A percentile compares a stretch with the other conserved stretches of the same genome.
These are phyloP conservation scores for Nasturtium officinale DNA, from an alignment of 345 rosid genomes.

Conservation along the genomic window DNA sequence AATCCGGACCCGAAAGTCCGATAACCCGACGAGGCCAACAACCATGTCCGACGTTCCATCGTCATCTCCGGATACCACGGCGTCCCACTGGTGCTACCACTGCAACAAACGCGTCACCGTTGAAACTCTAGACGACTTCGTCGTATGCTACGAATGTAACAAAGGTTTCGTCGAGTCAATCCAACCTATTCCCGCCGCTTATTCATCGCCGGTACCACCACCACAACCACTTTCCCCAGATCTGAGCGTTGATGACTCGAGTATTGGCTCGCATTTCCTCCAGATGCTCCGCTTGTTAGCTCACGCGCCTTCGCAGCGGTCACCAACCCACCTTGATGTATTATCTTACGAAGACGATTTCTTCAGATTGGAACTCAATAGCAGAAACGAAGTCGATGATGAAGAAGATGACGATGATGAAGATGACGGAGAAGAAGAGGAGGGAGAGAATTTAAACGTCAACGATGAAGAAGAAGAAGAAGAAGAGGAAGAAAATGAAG, in stretches of 20 bases:
- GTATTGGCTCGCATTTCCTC: constrained; percentile 64
- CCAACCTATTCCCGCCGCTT: constrained; percentile 42
- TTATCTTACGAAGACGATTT: constrained; percentile 60
- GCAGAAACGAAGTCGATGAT: constrained; percentile 59
- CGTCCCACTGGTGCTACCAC: constrained; percentile 71
- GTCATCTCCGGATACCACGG: constrained; percentile 34
- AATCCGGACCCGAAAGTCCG: constrained; percentile 35
- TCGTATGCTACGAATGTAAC: constrained; percentile 71
- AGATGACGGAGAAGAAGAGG: constrained; percentile 57
- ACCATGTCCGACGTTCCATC: constrained; percentile 59
- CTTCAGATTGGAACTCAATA: constrained; percentile 61
- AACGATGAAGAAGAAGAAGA: constrained; percentile 38
- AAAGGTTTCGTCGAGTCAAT: constrained; percentile 73
- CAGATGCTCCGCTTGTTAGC: constrained; percentile 65
- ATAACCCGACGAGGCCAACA: background rate
- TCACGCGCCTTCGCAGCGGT: constrained; percentile 52
- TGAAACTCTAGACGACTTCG: constrained; percentile 51
- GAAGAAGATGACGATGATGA: constrained; percentile 56
- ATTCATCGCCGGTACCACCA: constrained; percentile 44
- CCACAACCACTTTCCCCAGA: constrained; percentile 48
- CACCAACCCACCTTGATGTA: constrained; percentile 42
- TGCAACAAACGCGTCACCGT: constrained; percentile 69
- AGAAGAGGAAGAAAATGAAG: constrained; percentile 38
- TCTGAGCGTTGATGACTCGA: constrained; percentile 49
- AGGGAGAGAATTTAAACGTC: constrained; percentile 34